phyloP scores from a whole-genome alignment of 2,329 filamentous ascomycete species.

The Fusarium irregulare region DNA sequence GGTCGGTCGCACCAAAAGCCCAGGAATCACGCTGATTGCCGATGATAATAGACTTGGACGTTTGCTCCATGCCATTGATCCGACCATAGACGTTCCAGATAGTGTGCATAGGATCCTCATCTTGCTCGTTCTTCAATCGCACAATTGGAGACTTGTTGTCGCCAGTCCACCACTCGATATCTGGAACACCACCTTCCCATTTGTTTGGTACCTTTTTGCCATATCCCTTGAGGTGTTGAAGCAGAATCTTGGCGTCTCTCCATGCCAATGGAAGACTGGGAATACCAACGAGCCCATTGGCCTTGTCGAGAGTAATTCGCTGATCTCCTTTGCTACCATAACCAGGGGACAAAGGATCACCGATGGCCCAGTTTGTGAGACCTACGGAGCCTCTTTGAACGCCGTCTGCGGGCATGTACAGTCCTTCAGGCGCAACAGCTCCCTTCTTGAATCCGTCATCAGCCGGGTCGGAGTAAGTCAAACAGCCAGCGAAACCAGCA shows the following conservation, averaged over 20 bases:
- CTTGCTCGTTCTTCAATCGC: constrained; percentile 85
- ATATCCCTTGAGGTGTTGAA: constrained; percentile 79
- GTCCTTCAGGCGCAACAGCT: constrained; percentile 78
- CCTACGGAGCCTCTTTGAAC: constrained; percentile 87
- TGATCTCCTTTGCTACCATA: constrained; percentile 77
- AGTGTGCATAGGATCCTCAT: constrained; percentile 82
- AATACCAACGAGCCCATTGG: constrained; percentile 80
- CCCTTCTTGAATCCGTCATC: constrained; percentile 85
- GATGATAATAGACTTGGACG: constrained; percentile 84
- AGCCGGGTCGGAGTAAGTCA: constrained; percentile 91
- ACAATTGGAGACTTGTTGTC: constrained; percentile 79
- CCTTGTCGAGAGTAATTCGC: constrained; percentile 76
- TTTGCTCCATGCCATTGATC: constrained; percentile 86
- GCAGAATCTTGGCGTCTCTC: constrained; percentile 84
- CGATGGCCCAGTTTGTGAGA: constrained; percentile 83
- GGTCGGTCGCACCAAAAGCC: constrained; percentile 87
- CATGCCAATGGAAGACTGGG: constrained; percentile 91
- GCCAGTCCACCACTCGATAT: constrained; percentile 88
- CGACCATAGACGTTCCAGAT: constrained; percentile 94
- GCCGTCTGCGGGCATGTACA: constrained; percentile 82
- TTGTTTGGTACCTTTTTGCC: constrained; percentile 74
- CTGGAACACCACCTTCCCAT: constrained; percentile 83
- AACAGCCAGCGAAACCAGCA: constrained; percentile 85
- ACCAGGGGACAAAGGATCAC: constrained; percentile 92
- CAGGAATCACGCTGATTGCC: constrained; percentile 95